Evolutionary conservation across 2,329 filamentous ascomycete species (phyloP), one percentile per base, ranked within the genome.

Genomic region (Botrytis cinerea): DNA sequence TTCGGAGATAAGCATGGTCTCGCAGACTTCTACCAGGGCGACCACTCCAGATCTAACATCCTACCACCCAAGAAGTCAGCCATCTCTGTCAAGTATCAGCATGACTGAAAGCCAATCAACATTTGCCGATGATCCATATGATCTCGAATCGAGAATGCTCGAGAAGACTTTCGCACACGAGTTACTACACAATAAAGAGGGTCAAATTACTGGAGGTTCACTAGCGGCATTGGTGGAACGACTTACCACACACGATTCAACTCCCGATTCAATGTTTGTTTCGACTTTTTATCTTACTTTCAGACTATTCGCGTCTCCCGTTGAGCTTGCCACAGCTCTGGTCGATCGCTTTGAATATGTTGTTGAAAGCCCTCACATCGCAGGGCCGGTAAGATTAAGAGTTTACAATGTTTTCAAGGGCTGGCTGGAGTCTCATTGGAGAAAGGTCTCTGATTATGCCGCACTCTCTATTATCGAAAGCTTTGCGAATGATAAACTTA

Each of bases 391-490:
- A 35, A 91, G 95, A 69, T 85, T 99, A 66, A 90, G 96, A 70
- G 94, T 98, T 1, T 98, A 97, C 85, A 98, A 99, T 81, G 91
- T 94, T 73, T 94, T 99, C 86, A 99, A 99, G 83, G 93, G 93
- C 60, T 99, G 96, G 96, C 85, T 99, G 32, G 96, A 98, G 84
- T 96, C 93, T 10, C 94, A 99, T 82, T 99, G 96, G 95, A 90
- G 92, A 66, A 90, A 93, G 76, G 90, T 94, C 74, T 90, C 91
- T 18, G 96, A 99, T 81, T 88, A 89, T 71, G 87, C 89, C 20
- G 94, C 95, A 1, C 85, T 99, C 14, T 85, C 87, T 0, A 85
- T 92, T 67, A 97, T 99, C 75, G 86, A 92, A 48, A 86, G 89
- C 1, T 99, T 99, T 82, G 94, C 95, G 2, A 89, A 91, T 77